Conservation (phyloP, 192 early-diverging fungal genomes). For the Podila verticillata region DNA sequence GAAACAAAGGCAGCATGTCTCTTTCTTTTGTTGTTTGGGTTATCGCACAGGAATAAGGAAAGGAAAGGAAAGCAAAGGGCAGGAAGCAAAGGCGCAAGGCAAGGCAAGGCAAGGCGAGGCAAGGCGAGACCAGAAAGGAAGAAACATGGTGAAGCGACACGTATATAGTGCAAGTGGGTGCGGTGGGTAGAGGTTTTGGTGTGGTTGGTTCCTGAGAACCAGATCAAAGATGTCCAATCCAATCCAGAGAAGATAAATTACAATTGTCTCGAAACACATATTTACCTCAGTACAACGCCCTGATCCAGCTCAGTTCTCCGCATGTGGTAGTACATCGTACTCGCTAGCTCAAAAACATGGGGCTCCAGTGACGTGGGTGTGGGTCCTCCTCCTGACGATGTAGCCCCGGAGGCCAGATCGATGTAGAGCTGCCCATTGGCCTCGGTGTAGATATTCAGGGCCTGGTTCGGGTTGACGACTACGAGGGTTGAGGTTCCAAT, state of each 20-base stretch:
- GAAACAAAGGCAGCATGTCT: no score
- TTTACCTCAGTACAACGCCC: conserved; percentile 70
- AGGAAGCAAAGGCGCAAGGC: no score
- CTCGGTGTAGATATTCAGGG: conserved; percentile 57
- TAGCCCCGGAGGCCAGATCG: conserved; percentile 43
- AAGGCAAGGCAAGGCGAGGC: no score
- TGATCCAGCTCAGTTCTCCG: conserved; percentile 72
- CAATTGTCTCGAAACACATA: neutral
- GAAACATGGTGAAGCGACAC: no score
- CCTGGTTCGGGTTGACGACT: conserved; percentile 60
- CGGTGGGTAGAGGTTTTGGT: no score
- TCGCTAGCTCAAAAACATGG: conserved; percentile 76
- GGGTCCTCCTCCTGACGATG: neutral
- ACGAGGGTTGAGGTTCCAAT: conserved; percentile 59
- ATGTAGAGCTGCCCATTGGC: conserved; percentile 58
- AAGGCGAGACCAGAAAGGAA: no score
- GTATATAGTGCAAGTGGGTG: no score
- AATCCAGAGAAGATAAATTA: neutral
- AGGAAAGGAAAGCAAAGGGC: no score
- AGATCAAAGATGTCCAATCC: neutral
- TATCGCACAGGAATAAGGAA: no score
- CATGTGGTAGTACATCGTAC: conserved; percentile 76
- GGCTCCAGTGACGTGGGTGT: conserved; percentile 53
- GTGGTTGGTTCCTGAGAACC: neutral
- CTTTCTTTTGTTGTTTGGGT: no score